Evolutionary conservation across 2,329 filamentous ascomycete species (phyloP).

Genomic region (Dichotomopilus funicola): DNA sequence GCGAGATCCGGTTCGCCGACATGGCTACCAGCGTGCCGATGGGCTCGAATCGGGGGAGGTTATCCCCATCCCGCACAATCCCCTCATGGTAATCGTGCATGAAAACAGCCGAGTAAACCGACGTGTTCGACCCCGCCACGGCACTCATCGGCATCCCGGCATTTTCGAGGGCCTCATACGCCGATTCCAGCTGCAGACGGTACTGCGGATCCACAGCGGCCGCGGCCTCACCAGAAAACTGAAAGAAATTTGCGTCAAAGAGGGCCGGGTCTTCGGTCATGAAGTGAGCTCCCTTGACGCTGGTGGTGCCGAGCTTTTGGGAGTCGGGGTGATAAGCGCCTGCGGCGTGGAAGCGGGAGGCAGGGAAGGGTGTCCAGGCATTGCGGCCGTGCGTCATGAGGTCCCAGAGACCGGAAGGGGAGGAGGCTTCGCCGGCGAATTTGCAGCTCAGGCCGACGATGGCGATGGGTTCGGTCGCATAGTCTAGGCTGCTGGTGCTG

Average conservation of each 20-base stretch:
- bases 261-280: neutral
- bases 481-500: neutral
- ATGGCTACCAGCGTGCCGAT: neutral
- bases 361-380: neutral
- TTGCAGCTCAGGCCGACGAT: neutral
- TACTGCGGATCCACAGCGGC: neutral
- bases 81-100: neutral
- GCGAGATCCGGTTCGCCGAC: neutral
- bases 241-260: neutral
- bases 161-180: neutral
- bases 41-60: too few relatives aligned
- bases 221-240: neutral
- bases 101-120: neutral
- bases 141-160: neutral
- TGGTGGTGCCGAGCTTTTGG: neutral
- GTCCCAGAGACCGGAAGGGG: neutral
- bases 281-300: neutral
- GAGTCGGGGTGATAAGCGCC: neutral
- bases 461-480: neutral
- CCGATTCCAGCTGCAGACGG: neutral
- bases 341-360: neutral
- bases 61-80: neutral
- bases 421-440: neutral
- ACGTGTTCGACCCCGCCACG: neutral
- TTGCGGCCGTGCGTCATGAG: neutral